Conservation (phyloP, 768 basidiomycete species). For the Tylopilus intermedius region DNA sequence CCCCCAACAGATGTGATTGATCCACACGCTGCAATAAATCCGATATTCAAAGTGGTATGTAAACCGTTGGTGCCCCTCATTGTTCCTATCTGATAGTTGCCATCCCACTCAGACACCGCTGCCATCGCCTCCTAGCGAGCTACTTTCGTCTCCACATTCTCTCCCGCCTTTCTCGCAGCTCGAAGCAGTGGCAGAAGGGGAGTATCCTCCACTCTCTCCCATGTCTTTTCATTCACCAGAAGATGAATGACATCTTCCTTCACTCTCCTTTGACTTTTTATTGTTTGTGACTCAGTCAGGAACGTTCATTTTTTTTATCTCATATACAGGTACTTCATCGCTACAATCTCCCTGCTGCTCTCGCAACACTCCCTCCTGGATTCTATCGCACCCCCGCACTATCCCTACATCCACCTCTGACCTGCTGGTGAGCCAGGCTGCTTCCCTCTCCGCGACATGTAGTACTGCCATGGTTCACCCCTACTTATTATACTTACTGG, state of each 20-base stretch:
- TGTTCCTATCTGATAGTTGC: conserved; percentile 7
- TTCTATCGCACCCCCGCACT: conserved; percentile 13
- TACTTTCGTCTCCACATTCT: conserved; percentile 40
- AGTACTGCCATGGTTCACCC: conserved; percentile 17
- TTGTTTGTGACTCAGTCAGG: conserved; percentile 15
- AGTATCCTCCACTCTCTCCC: conserved; percentile 66
- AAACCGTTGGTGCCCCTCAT: neutral
- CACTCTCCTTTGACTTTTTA: conserved; percentile 25
- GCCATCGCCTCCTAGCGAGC: conserved; percentile 39
- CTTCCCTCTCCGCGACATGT: conserved; percentile 9
- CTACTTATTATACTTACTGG: conserved; percentile 29
- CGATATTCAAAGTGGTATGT: conserved; percentile 89
- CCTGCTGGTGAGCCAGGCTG: conserved; percentile 15
- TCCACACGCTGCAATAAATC: conserved; percentile 71
- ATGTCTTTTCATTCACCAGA: conserved; percentile 64
- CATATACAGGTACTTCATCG: conserved; percentile 25
- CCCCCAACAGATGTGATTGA: conserved; percentile 58
- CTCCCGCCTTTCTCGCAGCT: conserved; percentile 78
- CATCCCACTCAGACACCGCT: conserved; percentile 44
- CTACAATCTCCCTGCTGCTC: conserved; percentile 25
- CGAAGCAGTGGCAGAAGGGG: conserved; percentile 78
- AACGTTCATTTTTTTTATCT: conserved; percentile 28
- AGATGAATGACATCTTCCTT: conserved; percentile 30
- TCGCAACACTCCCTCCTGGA: conserved; percentile 27
- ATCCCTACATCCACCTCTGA: conserved; percentile 7